A percentile compares a stretch with the other conserved stretches of the same genome.
Conservation (phyloP, 1,284 basidiomycete genomes). For the Moniliella sp. region DNA sequence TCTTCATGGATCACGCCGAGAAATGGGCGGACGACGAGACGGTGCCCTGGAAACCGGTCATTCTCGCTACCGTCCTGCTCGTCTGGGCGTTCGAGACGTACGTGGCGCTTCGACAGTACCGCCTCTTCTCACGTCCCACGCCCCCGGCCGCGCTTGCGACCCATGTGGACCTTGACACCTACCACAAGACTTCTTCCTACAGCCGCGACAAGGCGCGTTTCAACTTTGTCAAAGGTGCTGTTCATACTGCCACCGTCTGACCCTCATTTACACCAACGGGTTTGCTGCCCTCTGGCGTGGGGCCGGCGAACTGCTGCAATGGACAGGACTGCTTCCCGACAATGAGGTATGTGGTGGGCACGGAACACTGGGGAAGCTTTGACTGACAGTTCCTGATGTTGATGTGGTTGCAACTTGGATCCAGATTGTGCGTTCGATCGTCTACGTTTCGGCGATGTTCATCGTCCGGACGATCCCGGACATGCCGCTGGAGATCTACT, state of each 20-base stretch:
- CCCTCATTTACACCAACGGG: slow-evolving; percentile 51
- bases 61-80: slow-evolving; percentile 52
- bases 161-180: slow-evolving; percentile 54
- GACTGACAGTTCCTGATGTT: background rate
- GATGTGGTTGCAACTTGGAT: slow-evolving; percentile 5
- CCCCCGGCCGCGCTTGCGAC: slow-evolving; percentile 54
- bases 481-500: slow-evolving; percentile 50
- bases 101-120: slow-evolving; percentile 65
- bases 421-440: slow-evolving; percentile 61
- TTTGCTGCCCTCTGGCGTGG: slow-evolving; percentile 58
- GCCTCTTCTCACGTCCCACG: slow-evolving; percentile 52
- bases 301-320: slow-evolving; percentile 41
- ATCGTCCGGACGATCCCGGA: slow-evolving; percentile 39
- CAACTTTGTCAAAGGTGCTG: slow-evolving; percentile 50
- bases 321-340: slow-evolving; percentile 7
- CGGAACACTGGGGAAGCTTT: too few species aligned
- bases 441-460: slow-evolving; percentile 40
- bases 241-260: slow-evolving; percentile 50
- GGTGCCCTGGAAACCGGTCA: slow-evolving; percentile 51
- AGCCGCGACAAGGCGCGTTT: slow-evolving; percentile 78
- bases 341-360: slow-evolving; percentile 4
- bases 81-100: slow-evolving; percentile 66
- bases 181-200: slow-evolving; percentile 72
- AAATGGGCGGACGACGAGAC: slow-evolving; percentile 25
- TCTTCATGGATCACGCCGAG: background rate